Base-by-base conservation (phyloP, 2,329 filamentous ascomycete species). In the Colletotrichum ledebouriae region DNA sequence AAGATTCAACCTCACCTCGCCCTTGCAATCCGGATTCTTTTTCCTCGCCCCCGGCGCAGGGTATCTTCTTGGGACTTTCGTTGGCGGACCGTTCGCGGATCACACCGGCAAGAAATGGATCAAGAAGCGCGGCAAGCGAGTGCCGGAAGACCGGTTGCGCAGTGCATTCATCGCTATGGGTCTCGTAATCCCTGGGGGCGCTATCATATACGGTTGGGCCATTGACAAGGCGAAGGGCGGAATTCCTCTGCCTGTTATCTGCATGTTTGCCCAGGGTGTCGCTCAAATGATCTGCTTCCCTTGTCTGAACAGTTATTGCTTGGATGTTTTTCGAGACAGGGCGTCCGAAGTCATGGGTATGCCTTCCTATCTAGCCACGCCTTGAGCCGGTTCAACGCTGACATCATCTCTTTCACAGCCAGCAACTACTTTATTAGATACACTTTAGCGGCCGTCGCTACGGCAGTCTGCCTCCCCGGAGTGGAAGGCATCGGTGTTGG, bases 341-440 rank as follows among this genome's bases (percentile, higher is more conserved):
- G 63, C 67, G 6, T 68, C 67, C 22, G 68, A 71, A 44, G 63
- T 70, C 11, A 70, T 64, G 68, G 66, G 66, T 69, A 56, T 20
- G 61, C 22, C 6, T 4, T 10, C 13, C 9, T 12, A 12, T 6
- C 13, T 7, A 10, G 13, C n/a, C 1, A 3, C 10, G 34, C 1
- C 2, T 12, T 6, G 37, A 39, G 1, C 15, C 22, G 2, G 2
- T 22, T 20, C 13, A 22, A 22, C 6, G 9, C 61, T 68, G 6
- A 69, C 61, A 7, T 12, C 6, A 0, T 2, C 5, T 17, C 13
- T 4, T 34, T 2, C 2, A 6, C n/a, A 69, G 92, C 92, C 0
- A 91, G 92, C 0, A 96, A 95, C 77, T 96, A 94, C 77, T 89
- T 94, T 73, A 83, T 92, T 56, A 84, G 93, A 4, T 96, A 95